A percentile compares a stretch with the other conserved stretches of the same genome.
Evolutionary conservation across 2,329 filamentous ascomycete genomes (phyloP).

Genomic region (Sclerotinia sclerotiorum): DNA sequence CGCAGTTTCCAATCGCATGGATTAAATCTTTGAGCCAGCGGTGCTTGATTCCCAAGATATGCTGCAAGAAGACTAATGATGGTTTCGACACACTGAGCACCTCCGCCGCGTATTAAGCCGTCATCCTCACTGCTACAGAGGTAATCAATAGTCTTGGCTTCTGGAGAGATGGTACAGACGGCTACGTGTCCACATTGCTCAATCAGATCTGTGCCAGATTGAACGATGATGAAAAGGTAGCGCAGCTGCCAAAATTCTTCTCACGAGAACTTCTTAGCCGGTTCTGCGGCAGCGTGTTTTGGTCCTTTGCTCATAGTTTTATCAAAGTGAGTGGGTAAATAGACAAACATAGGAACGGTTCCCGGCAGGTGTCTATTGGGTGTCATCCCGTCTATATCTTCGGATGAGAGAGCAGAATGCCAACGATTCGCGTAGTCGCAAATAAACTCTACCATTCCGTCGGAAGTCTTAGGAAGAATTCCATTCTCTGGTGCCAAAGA

Average conservation of each 20-base stretch:
- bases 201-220: not conserved
- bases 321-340: not conserved
- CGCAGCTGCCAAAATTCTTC: conserved; percentile 14
- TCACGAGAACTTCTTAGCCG: not conserved
- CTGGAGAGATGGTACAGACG: conserved; percentile 15
- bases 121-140: conserved; percentile 11
- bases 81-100: not conserved
- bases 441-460: conserved; percentile 12
- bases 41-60: conserved; percentile 11
- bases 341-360: conserved; percentile 4
- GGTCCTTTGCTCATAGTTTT: not conserved
- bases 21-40: conserved; percentile 13
- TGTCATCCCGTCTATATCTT: not conserved
- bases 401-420: conserved; percentile 2
- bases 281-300: conserved; percentile 1
- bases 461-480: not conserved
- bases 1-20: conserved; percentile 14
- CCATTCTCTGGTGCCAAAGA: not conserved
- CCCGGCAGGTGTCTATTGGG: conserved; percentile 6
- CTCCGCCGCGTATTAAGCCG: not conserved
- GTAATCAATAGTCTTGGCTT: conserved; percentile 20
- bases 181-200: not conserved
- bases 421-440: conserved; percentile 20
- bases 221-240: conserved; percentile 10
- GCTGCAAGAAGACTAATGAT: not conserved